Conservation (phyloP, 352 stramenopile species). For the Paralagenidium karlingii region DNA sequence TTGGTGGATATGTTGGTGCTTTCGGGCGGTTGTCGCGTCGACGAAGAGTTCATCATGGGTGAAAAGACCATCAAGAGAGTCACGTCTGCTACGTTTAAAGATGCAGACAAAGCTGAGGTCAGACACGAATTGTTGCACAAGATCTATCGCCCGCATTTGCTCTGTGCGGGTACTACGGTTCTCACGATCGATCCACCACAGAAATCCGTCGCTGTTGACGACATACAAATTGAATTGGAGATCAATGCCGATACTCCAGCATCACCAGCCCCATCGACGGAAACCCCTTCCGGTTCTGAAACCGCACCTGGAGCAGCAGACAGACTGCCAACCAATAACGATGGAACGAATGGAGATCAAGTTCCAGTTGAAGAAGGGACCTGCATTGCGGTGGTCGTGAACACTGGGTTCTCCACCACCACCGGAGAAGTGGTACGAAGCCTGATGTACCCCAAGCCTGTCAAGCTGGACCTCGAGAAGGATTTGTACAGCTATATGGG, state of each 20-base stretch:
- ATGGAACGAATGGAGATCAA: too few species aligned
- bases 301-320: too few species aligned
- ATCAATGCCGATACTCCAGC: conserved; percentile 18
- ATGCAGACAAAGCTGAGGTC: conserved; percentile 10
- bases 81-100: too few species aligned
- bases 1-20: conserved; percentile 33
- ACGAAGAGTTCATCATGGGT: conserved; percentile 37
- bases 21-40: conserved; percentile 17
- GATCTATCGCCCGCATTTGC: conserved; percentile 11
- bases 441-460: conserved; percentile 42
- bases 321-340: too few species aligned
- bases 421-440: conserved; percentile 55
- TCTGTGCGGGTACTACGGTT: too few species aligned
- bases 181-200: conserved; percentile 1
- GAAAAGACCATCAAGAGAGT: conserved; percentile 28
- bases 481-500: conserved; percentile 52
- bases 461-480: conserved; percentile 48
- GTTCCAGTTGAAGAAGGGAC: conserved; percentile 7
- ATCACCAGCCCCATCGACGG: too few species aligned
- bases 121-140: conserved; percentile 9
- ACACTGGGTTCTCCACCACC: conserved; percentile 48
- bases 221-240: conserved; percentile 14
- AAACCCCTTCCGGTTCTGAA: too few species aligned
- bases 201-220: too few species aligned
- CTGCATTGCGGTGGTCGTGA: conserved; percentile 33